phyloP scores from a whole-genome alignment of 257 asterid genomes.

The Solanum chaucha region DNA sequence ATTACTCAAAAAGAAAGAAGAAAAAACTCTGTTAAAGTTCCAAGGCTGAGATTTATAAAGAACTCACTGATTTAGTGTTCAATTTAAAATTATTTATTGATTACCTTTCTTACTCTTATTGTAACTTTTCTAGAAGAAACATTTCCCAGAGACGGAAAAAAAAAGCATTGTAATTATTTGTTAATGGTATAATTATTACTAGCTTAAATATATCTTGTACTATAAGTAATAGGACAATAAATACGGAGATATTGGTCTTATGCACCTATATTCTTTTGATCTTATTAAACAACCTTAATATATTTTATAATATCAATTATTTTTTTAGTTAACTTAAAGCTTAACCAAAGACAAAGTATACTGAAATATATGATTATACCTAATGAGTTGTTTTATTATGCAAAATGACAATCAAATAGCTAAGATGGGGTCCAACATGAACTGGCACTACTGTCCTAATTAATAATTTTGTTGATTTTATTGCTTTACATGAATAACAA shows the following conservation, averaged over 20 bases:
- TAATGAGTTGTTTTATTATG: neutral
- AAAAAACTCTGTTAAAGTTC: neutral
- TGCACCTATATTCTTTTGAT: neutral
- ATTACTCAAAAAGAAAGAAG: neutral
- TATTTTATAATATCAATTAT: neutral
- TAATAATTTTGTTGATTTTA: neutral
- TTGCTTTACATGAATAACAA: neutral
- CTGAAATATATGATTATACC: neutral
- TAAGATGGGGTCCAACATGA: neutral
- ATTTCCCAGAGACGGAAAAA: neutral
- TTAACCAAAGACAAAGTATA: neutral
- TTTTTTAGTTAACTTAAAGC: neutral
- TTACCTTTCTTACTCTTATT: neutral
- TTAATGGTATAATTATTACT: neutral
- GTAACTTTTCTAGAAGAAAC: neutral
- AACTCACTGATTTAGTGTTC: neutral
- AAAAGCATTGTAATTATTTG: neutral
- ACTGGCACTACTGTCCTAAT: neutral
- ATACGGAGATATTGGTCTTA: neutral
- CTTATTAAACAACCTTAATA: neutral
- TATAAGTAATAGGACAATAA: neutral
- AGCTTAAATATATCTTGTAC: neutral
- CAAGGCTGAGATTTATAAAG: neutral
- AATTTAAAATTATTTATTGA: neutral
- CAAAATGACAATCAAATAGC: neutral